Conservation (phyloP, 2,329 filamentous ascomycete species). For the Hymenoscyphus fraxineus region DNA sequence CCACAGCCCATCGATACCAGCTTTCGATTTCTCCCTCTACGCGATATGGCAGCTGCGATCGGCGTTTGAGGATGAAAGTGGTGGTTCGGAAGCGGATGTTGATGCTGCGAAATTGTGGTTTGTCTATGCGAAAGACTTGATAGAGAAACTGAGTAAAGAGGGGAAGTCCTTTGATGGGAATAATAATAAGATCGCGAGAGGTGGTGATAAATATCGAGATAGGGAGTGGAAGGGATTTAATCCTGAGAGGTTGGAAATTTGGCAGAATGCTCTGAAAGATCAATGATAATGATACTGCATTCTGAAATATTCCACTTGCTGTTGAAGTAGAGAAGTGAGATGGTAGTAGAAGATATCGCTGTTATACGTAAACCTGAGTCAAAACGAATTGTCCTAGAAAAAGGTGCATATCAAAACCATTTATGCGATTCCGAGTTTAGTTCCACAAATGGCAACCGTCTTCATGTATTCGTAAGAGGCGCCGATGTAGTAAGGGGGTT, state of each 20-base stretch:
- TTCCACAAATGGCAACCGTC: too few species aligned
- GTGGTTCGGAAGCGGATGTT: constrained; percentile 16
- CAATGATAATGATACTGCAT: neutral
- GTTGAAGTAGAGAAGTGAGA: too few species aligned
- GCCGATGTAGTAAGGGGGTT: neutral
- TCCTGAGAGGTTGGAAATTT: constrained; percentile 28
- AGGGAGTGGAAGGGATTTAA: constrained; percentile 32
- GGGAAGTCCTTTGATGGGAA: constrained; percentile 17
- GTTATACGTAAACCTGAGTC: too few species aligned
- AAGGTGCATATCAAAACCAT: too few species aligned
- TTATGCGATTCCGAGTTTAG: too few species aligned
- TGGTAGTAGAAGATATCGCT: too few species aligned
- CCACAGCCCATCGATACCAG: constrained; percentile 10
- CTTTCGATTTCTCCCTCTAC: constrained; percentile 31
- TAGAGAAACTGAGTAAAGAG: constrained; percentile 20
- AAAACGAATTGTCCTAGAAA: too few species aligned
- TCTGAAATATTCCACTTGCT: neutral
- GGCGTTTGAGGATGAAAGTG: constrained; percentile 28
- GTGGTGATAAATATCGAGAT: constrained; percentile 21
- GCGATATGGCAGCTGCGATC: constrained; percentile 32
- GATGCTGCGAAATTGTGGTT: constrained; percentile 30
- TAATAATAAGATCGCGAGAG: constrained; percentile 11
- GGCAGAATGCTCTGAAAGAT: constrained; percentile 19
- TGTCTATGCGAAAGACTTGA: constrained; percentile 15
- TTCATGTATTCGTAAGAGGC: neutral